Evolutionary conservation across 176 grass and related monocot species (phyloP).

Genomic region (Elymus sibiricus): DNA sequence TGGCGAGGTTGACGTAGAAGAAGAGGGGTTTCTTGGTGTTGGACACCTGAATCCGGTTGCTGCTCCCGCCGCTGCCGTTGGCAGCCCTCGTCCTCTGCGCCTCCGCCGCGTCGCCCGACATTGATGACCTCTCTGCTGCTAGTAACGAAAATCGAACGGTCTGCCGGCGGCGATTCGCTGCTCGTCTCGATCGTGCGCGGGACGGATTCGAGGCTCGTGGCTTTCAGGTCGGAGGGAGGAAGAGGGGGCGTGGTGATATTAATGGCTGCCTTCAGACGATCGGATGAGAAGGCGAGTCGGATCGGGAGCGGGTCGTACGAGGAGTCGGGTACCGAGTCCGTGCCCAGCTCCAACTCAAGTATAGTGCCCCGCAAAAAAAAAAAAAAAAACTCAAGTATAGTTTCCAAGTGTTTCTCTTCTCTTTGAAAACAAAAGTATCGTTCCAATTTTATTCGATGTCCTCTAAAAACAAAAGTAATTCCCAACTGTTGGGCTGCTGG

Average conservation of each 20-base stretch:
- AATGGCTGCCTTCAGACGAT: background rate
- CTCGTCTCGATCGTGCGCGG: background rate
- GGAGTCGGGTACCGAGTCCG: background rate
- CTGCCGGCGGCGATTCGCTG: background rate
- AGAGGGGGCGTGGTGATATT: background rate
- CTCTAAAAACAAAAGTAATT: too few species aligned
- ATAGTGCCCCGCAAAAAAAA: too few species aligned
- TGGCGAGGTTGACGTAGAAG: slow-evolving; percentile 92
- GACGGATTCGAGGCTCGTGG: background rate
- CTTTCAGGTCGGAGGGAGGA: background rate
- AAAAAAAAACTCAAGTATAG: too few species aligned
- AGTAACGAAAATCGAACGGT: background rate
- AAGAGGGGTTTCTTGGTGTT: slow-evolving; percentile 79
- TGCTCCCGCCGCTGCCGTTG: slow-evolving; percentile 29
- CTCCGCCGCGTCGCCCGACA: slow-evolving; percentile 17
- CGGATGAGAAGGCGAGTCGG: background rate
- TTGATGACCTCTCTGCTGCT: background rate
- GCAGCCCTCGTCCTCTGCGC: background rate
- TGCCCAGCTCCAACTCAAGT: background rate
- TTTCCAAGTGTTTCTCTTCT: too few species aligned
- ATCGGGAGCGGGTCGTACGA: slow-evolving; percentile 15
- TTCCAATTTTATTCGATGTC: too few species aligned
- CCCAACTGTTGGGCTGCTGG: too few species aligned
- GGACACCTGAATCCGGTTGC: slow-evolving; percentile 81
- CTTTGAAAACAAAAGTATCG: too few species aligned